Conservation (phyloP, 768 basidiomycete genomes). For the Suillus alpinus region DNA sequence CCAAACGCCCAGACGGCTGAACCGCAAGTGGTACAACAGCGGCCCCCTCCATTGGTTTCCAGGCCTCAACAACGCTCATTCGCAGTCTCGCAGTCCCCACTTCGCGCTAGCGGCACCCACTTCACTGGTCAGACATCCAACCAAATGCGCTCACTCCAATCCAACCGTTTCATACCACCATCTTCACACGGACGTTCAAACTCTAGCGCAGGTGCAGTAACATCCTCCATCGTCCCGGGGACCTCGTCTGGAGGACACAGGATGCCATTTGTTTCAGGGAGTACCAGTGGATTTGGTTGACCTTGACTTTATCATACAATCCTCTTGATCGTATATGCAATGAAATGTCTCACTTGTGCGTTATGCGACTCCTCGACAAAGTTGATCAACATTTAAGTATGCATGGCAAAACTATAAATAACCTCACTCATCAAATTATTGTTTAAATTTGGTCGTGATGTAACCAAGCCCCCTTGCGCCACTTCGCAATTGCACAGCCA, state of each 20-base stretch:
- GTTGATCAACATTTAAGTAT: no score
- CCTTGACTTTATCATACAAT: constrained; percentile 8
- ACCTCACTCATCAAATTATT: neutral
- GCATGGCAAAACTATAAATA: neutral
- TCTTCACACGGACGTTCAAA: constrained; percentile 24
- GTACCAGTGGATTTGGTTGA: constrained; percentile 31
- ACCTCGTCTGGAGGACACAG: constrained; percentile 42
- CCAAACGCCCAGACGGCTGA: constrained; percentile 6
- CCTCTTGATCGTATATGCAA: neutral
- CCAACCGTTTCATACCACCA: constrained; percentile 32
- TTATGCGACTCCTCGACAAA: neutral
- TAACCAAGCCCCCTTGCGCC: neutral
- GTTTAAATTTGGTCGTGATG: no score
- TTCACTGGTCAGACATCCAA: neutral
- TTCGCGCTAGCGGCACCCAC: constrained; percentile 13
- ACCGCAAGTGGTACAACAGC: constrained; percentile 14
- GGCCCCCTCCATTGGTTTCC: constrained; percentile 19
- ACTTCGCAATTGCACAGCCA: constrained; percentile 2
- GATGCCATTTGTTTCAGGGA: constrained; percentile 48
- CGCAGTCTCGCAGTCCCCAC: constrained; percentile 25
- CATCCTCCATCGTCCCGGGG: neutral
- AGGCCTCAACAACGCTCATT: constrained; percentile 46
- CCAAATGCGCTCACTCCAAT: constrained; percentile 11
- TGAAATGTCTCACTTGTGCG: neutral
- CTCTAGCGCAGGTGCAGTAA: constrained; percentile 8